Conservation (phyloP, 192 early-diverging fungal species). For the Thoreauomyces humboldtii region DNA sequence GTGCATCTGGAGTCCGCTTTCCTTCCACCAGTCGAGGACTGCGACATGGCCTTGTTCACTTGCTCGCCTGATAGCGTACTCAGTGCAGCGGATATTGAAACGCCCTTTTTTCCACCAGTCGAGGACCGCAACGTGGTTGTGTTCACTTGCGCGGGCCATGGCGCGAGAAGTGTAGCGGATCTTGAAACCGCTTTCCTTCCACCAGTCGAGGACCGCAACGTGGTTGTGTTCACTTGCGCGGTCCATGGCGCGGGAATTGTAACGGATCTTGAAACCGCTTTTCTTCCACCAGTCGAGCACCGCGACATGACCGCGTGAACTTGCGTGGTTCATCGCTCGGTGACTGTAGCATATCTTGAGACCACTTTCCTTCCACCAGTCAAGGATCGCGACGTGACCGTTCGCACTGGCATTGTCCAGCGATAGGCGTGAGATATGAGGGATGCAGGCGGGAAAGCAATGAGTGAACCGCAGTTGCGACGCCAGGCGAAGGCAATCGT, state of each 20-base stretch:
- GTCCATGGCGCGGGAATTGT: neutral
- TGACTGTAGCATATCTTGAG: neutral
- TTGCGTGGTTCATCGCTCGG: neutral
- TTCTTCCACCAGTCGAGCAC: neutral
- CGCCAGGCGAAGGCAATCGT: too few relatives aligned
- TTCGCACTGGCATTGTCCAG: neutral
- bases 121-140: neutral
- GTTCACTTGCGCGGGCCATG: neutral
- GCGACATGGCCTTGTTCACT: neutral
- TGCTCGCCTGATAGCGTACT: neutral
- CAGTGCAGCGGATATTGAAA: neutral
- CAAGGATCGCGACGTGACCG: constrained; percentile 1
- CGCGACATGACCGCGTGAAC: neutral
- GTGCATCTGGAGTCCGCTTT: constrained; percentile 4
- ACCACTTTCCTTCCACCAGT: constrained; percentile 17
- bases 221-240: neutral
- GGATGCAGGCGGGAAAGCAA: too few relatives aligned
- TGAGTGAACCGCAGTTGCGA: too few relatives aligned
- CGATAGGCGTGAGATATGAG: too few relatives aligned
- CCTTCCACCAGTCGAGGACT: constrained; percentile 10
- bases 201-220: neutral
- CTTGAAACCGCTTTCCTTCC: neutral
- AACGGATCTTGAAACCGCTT: neutral
- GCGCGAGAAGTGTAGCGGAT: neutral
- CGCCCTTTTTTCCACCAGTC: neutral